Conservation (phyloP, 306 rosid genomes). For the Sophora flavescens region DNA sequence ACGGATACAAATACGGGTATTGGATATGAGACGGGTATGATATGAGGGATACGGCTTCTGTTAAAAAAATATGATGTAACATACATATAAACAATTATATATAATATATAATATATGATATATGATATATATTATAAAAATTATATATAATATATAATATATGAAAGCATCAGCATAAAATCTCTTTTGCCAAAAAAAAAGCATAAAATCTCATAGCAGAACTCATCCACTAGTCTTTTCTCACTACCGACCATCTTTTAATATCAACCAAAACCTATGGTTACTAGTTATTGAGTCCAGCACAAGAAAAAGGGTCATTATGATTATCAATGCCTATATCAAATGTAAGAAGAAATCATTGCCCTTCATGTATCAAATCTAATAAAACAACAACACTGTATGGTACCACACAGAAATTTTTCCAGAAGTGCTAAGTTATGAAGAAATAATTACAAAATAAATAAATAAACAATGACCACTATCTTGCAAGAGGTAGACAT, state of each 20-base stretch:
- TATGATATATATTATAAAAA: too few species aligned
- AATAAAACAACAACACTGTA: slow-evolving; percentile 1
- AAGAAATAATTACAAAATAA: not conserved
- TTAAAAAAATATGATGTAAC: too few species aligned
- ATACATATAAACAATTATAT: too few species aligned
- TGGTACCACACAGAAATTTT: slow-evolving; percentile 7
- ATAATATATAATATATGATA: too few species aligned
- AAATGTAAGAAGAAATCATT: slow-evolving; percentile 8
- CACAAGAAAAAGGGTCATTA: not conserved
- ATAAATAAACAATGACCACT: not conserved
- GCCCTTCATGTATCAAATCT: slow-evolving; percentile 4
- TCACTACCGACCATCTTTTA: not conserved
- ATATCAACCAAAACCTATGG: not conserved
- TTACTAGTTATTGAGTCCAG: not conserved
- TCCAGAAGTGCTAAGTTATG: not conserved
- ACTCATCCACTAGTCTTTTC: not conserved
- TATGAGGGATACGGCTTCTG: too few species aligned
- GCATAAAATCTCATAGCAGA: not conserved
- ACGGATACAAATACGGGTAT: too few species aligned
- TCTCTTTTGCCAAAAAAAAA: too few species aligned
- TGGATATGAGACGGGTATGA: too few species aligned
- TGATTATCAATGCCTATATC: slow-evolving; percentile 1
- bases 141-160: too few species aligned
- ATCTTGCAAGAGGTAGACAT: slow-evolving; percentile 9
- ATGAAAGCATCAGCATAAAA: too few species aligned